phyloP scores from a whole-genome alignment of 176 grass and related monocot genomes.

The Avena sativa region DNA sequence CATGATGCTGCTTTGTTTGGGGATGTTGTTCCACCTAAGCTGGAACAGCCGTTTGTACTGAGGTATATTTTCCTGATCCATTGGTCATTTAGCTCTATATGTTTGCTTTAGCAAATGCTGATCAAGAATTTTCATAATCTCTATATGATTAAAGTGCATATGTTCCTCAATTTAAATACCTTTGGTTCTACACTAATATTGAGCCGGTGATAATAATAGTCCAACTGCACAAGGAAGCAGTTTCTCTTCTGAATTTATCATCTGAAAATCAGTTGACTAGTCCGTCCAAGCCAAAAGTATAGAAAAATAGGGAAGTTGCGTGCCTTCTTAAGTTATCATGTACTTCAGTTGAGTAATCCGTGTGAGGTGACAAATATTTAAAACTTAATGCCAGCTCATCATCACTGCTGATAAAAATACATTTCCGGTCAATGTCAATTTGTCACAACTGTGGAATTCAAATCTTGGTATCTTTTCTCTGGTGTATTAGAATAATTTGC shows the following conservation, averaged over 20 bases:
- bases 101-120: conserved; percentile 15
- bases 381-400: neutral
- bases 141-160: neutral
- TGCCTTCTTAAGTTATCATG: conserved; percentile 25
- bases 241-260: neutral
- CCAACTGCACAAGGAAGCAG: neutral
- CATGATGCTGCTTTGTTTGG: conserved; percentile 81
- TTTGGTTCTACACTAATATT: neutral
- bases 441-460: neutral
- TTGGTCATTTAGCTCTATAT: neutral
- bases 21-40: conserved; percentile 76
- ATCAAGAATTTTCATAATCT: neutral
- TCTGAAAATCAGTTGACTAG: conserved; percentile 35
- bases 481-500: neutral
- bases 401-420: neutral
- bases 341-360: conserved; percentile 28
- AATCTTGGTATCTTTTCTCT: conserved; percentile 31
- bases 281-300: conserved; percentile 2
- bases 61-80: conserved; percentile 57
- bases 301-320: neutral
- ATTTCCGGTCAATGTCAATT: conserved; percentile 25
- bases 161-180: neutral
- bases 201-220: conserved; percentile 1
- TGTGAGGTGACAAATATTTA: neutral
- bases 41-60: conserved; percentile 76